These are phyloP conservation scores for Stagonosporopsis vannaccii DNA, from an alignment of 2,329 filamentous ascomycete genomes.

Conservation along the genomic window DNA sequence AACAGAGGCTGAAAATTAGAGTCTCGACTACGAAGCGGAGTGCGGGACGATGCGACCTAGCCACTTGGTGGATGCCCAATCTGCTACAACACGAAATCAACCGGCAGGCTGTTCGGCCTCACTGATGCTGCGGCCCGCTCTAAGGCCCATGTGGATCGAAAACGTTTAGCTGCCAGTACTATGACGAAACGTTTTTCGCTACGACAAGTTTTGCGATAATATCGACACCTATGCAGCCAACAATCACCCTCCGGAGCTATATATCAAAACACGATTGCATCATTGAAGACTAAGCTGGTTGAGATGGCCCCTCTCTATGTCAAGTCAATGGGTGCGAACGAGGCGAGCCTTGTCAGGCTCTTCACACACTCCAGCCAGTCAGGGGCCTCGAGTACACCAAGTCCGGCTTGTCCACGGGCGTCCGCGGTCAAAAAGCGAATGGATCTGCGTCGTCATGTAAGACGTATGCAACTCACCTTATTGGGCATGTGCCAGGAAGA, in stretches of 20 bases:
- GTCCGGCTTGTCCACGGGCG: constrained; percentile 1
- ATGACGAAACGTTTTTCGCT: constrained; percentile 10
- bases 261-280: neutral
- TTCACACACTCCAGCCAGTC: neutral
- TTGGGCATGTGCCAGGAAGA: neutral
- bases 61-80: constrained; percentile 16
- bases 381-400: neutral
- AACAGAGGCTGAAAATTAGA: constrained; percentile 2
- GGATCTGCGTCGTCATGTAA: constrained; percentile 2
- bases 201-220: neutral
- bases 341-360: neutral
- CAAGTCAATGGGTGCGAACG: neutral
- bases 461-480: neutral
- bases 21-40: neutral
- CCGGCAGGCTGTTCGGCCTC: constrained; percentile 17
- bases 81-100: constrained; percentile 9
- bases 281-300: neutral
- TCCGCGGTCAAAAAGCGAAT: neutral
- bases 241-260: neutral
- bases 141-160: constrained; percentile 17
- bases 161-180: constrained; percentile 14
- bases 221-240: neutral
- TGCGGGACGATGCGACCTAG: constrained; percentile 14
- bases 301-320: neutral
- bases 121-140: constrained; percentile 17